Percentiles rank a stretch among this genome's conserved stretches.
These are phyloP conservation scores for Neurospora sp. DNA, from an alignment of 495 filamentous ascomycete genomes.

Conservation along the genomic window DNA sequence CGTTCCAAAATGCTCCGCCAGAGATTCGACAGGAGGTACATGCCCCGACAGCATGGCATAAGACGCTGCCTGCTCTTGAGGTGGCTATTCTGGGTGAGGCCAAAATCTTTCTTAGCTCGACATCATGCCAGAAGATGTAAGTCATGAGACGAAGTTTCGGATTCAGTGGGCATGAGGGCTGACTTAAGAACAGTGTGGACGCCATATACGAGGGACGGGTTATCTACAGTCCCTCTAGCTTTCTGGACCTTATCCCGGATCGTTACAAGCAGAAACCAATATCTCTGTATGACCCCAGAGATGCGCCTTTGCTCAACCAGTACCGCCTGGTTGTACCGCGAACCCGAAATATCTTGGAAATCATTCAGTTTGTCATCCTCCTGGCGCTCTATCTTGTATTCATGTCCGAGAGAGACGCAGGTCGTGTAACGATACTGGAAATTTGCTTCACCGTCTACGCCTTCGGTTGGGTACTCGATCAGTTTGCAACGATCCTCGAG, in stretches of 20 bases:
- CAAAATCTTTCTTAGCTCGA: constrained; percentile 54
- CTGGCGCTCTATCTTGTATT: constrained; percentile 51
- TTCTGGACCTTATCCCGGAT: constrained; percentile 63
- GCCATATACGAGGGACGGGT: constrained; percentile 59
- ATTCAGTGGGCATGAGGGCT: not conserved
- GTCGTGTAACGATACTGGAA: constrained; percentile 41
- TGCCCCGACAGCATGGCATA: constrained; percentile 39
- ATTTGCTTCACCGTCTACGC: constrained; percentile 53
- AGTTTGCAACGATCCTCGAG: constrained; percentile 60
- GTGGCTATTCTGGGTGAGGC: constrained; percentile 62
- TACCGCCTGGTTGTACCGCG: constrained; percentile 64
- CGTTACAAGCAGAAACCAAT: constrained; percentile 65
- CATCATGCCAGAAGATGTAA: constrained; percentile 57
- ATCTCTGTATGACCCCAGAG: constrained; percentile 55
- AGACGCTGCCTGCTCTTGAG: constrained; percentile 57
- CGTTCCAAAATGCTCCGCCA: constrained; percentile 57
- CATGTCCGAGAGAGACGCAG: constrained; percentile 48
- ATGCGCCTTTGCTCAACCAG: constrained; percentile 59
- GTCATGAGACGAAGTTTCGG: constrained; percentile 2
- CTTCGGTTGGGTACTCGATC: constrained; percentile 62
- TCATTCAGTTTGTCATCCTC: constrained; percentile 54
- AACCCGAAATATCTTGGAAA: constrained; percentile 57
- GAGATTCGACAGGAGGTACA: constrained; percentile 43
- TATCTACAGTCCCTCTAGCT: constrained; percentile 60
- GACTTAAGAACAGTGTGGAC: constrained; percentile 35